phyloP scores from a whole-genome alignment of 306 rosid genomes.

The barrel medic (Medicago truncatula) region DNA sequence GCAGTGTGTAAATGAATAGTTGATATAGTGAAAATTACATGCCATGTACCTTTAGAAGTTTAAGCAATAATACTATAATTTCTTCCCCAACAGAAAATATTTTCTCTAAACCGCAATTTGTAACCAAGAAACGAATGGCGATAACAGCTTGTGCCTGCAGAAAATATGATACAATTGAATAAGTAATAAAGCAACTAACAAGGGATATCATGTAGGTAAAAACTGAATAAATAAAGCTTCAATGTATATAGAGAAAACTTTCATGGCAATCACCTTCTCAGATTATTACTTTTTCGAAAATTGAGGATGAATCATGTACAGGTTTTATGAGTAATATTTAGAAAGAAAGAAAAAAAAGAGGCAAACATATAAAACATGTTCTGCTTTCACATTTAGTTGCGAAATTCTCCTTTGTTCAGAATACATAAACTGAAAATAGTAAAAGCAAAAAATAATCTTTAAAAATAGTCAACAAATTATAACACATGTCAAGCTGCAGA shows the following conservation, averaged over 20 bases:
- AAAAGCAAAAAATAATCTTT: neutral
- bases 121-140: slow-evolving; percentile 5
- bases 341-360: neutral
- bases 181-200: neutral
- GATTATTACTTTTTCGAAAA: slow-evolving; percentile 2
- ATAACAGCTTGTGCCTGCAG: slow-evolving; percentile 15
- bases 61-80: slow-evolving; percentile 2
- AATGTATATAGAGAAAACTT: neutral
- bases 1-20: neutral
- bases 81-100: neutral
- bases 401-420: neutral
- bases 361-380: neutral
- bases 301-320: neutral
- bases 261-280: slow-evolving; percentile 15
- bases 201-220: neutral
- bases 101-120: slow-evolving; percentile 11
- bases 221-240: neutral
- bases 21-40: slow-evolving; percentile 3
- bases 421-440: neutral
- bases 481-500: neutral
- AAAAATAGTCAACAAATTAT: neutral
- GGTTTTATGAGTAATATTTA: neutral
- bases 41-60: slow-evolving; percentile 38
- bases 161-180: slow-evolving; percentile 4
- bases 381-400: neutral